These are phyloP conservation scores for Kazachstania sp. DNA, from an alignment of 1,139 yeast species.

Conservation along the genomic window DNA sequence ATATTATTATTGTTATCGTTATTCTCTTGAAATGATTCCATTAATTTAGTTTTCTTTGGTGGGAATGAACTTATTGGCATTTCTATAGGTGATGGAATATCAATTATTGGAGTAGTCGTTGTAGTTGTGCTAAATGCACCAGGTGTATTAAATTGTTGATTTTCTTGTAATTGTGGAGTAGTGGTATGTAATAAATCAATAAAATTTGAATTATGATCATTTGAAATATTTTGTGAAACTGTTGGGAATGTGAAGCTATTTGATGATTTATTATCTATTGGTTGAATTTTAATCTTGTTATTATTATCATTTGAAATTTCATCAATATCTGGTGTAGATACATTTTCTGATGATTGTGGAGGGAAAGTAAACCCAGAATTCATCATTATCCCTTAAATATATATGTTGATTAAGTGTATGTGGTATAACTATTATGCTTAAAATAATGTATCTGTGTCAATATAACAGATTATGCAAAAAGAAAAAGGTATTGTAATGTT, in stretches of 20 bases:
- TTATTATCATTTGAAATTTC: background rate
- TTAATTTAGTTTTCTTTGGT: background rate
- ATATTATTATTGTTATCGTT: background rate
- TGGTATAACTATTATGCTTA: too few species aligned
- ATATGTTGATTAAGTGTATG: background rate
- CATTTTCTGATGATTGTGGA: conserved; percentile 2
- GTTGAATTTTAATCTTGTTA: background rate
- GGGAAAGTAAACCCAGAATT: conserved; percentile 12
- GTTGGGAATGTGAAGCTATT: background rate
- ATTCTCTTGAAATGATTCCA: background rate
- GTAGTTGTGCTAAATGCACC: background rate
- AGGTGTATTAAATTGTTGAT: conserved; percentile 1
- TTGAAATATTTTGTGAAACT: background rate
- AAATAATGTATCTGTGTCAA: too few species aligned
- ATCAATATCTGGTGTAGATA: background rate
- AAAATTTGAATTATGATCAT: background rate
- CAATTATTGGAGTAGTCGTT: conserved; percentile 9
- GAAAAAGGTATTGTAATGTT: too few species aligned
- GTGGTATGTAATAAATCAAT: background rate
- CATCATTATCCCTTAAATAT: conserved; percentile 5
- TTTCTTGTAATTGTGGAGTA: conserved; percentile 4
- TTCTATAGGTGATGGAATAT: conserved; percentile 12
- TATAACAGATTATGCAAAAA: too few species aligned
- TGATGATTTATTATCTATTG: background rate
- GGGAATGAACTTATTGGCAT: conserved; percentile 5